Conservation (phyloP, 768 basidiomycete species). For the Mycena metata region DNA sequence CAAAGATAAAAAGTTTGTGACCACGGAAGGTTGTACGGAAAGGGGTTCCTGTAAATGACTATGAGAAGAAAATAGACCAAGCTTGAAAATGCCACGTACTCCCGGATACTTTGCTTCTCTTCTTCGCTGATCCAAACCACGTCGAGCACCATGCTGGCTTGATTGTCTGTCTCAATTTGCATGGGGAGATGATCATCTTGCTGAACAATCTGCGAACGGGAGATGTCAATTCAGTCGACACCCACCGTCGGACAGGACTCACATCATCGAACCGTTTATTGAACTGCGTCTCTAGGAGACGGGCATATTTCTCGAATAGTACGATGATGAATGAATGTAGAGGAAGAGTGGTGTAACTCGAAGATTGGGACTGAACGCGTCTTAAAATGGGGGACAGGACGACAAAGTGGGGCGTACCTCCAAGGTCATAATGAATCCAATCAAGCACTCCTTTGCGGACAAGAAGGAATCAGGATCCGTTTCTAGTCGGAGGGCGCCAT, state of each 20-base stretch:
- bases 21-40: conserved; percentile 89
- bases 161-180: conserved; percentile 71
- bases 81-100: conserved; percentile 54
- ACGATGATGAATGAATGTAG: conserved; percentile 88
- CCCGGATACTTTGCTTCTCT: conserved; percentile 70
- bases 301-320: conserved; percentile 91
- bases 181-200: conserved; percentile 94
- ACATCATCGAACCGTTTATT: conserved; percentile 86
- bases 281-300: conserved; percentile 85
- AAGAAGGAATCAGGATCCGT: conserved; percentile 87
- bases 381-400: neutral
- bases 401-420: conserved; percentile 67
- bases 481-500: conserved; percentile 78
- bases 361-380: conserved; percentile 66
- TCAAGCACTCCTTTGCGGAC: conserved; percentile 84
- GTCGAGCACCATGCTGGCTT: conserved; percentile 81
- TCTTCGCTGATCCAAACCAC: conserved; percentile 85
- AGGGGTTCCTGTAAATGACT: conserved; percentile 58
- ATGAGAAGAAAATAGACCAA: conserved; percentile 23
- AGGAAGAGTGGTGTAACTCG: conserved; percentile 86
- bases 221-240: conserved; percentile 1
- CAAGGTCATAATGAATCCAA: conserved; percentile 91
- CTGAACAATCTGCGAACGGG: conserved; percentile 72
- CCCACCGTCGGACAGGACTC: conserved; percentile 39
- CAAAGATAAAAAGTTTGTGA: conserved; percentile 96